These are phyloP conservation scores for Claviceps digitariae DNA, from an alignment of 2,329 filamentous ascomycete genomes.

Conservation along the genomic window DNA sequence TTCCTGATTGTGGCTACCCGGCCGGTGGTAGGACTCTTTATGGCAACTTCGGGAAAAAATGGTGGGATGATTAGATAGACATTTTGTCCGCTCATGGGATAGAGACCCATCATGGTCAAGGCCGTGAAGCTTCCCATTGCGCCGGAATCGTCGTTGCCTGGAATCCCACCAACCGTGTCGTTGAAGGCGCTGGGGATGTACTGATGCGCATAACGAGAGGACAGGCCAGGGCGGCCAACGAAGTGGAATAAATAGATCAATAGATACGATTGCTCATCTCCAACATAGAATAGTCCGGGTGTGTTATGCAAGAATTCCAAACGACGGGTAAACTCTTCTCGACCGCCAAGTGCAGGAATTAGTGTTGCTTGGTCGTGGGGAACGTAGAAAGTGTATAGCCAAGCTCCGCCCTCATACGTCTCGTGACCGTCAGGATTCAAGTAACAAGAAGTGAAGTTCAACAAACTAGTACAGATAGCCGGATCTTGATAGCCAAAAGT, in stretches of 20 bases:
- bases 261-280: slow-evolving; percentile 44
- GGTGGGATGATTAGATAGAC: slow-evolving; percentile 39
- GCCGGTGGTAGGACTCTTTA: slow-evolving; percentile 16
- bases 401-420: slow-evolving; percentile 57
- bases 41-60: slow-evolving; percentile 32
- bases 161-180: slow-evolving; percentile 43
- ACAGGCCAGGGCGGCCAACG: slow-evolving; percentile 46
- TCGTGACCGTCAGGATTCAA: slow-evolving; percentile 14
- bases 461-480: slow-evolving; percentile 20
- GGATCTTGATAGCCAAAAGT: slow-evolving; percentile 57
- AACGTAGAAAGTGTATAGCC: slow-evolving; percentile 56
- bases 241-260: slow-evolving; percentile 49
- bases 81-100: slow-evolving; percentile 39
- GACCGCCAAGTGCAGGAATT: slow-evolving; percentile 43
- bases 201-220: slow-evolving; percentile 39
- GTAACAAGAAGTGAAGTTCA: slow-evolving; percentile 30
- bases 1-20: slow-evolving; percentile 18
- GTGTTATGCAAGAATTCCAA: slow-evolving; percentile 52
- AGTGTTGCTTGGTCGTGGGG: slow-evolving; percentile 35
- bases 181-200: slow-evolving; percentile 61
- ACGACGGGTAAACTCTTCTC: slow-evolving; percentile 40
- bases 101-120: slow-evolving; percentile 38
- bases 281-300: slow-evolving; percentile 50
- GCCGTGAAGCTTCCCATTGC: slow-evolving; percentile 41
- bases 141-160: slow-evolving; percentile 39